These are phyloP conservation scores for Gypsophila paniculata DNA, from an alignment of 179 eudicot species.

Conservation along the genomic window DNA sequence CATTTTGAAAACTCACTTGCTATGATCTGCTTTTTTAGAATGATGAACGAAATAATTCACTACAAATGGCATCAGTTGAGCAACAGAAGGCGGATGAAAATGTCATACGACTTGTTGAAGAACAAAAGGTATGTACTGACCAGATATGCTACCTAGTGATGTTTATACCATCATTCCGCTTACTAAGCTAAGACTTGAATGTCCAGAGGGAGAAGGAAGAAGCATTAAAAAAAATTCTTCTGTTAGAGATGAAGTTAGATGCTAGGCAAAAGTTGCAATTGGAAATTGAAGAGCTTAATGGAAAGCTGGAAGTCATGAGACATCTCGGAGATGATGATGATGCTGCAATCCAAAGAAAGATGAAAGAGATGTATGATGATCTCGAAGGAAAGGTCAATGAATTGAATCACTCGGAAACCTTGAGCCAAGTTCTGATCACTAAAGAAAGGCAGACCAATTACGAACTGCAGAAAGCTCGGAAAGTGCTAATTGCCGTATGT, in stretches of 20 bases:
- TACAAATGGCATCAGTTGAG: constrained; percentile 76
- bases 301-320: constrained; percentile 73
- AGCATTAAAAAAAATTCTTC: constrained; percentile 56
- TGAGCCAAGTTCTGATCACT: constrained; percentile 47
- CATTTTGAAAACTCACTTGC: constrained; percentile 1
- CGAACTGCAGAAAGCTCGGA: constrained; percentile 79
- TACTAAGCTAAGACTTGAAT: constrained; percentile 8
- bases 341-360: constrained; percentile 55
- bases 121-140: constrained; percentile 59
- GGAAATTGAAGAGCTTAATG: constrained; percentile 78
- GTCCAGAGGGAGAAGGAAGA: constrained; percentile 87
- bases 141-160: constrained; percentile 3
- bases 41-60: constrained; percentile 60
- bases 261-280: constrained; percentile 68
- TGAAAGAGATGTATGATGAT: constrained; percentile 44
- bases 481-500: constrained; percentile 57
- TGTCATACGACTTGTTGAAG: constrained; percentile 79
- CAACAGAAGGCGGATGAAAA: constrained; percentile 81
- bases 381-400: constrained; percentile 46
- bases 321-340: constrained; percentile 75
- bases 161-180: background rate
- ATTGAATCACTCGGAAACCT: constrained; percentile 43
- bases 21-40: constrained; percentile 39
- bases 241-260: constrained; percentile 63
- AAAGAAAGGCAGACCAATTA: constrained; percentile 76